Percentiles rank a stretch among this genome's conserved stretches.
Conservation (phyloP, 2,329 filamentous ascomycete genomes). For the Nectriaceae sp. region DNA sequence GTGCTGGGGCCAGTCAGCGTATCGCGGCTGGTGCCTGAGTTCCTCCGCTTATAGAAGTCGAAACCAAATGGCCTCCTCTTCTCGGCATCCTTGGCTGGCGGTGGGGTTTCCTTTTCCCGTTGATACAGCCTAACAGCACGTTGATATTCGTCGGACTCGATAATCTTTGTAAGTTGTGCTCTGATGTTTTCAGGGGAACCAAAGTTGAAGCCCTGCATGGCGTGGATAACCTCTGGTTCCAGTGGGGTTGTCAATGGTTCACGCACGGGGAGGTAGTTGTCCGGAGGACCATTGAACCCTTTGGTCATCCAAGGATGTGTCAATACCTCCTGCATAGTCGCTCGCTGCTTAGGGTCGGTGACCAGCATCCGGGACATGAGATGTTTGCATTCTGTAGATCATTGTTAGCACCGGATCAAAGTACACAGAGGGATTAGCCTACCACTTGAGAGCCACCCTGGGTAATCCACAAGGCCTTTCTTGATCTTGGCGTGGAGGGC, state of each 20-base stretch:
- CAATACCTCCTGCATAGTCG: constrained; percentile 89
- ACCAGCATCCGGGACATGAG: constrained; percentile 94
- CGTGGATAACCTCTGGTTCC: constrained; percentile 79
- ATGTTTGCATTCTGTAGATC: constrained; percentile 77
- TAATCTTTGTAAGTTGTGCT: constrained; percentile 77
- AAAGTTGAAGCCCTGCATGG: constrained; percentile 99
- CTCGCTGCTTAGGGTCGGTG: constrained; percentile 85
- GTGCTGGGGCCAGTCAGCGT: constrained; percentile 82
- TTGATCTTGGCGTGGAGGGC: constrained; percentile 98
- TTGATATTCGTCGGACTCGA: constrained; percentile 94
- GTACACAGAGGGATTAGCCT: constrained; percentile 43
- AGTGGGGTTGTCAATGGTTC: constrained; percentile 86
- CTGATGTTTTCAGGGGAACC: constrained; percentile 83
- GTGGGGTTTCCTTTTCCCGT: constrained; percentile 64
- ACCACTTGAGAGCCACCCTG: constrained; percentile 89
- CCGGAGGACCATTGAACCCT: constrained; percentile 81
- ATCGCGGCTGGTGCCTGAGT: constrained; percentile 85
- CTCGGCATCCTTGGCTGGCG: constrained; percentile 65
- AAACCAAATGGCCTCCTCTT: constrained; percentile 86
- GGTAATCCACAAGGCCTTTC: constrained; percentile 93
- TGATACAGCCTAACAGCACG: constrained; percentile 73
- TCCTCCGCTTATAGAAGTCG: constrained; percentile 94
- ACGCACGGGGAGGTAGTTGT: constrained; percentile 82
- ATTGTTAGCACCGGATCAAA: constrained; percentile 38
- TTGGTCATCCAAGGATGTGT: constrained; percentile 95